Evolutionary conservation across 2,329 filamentous ascomycete genomes (phyloP).

Genomic region (Fusarium aywerte): DNA sequence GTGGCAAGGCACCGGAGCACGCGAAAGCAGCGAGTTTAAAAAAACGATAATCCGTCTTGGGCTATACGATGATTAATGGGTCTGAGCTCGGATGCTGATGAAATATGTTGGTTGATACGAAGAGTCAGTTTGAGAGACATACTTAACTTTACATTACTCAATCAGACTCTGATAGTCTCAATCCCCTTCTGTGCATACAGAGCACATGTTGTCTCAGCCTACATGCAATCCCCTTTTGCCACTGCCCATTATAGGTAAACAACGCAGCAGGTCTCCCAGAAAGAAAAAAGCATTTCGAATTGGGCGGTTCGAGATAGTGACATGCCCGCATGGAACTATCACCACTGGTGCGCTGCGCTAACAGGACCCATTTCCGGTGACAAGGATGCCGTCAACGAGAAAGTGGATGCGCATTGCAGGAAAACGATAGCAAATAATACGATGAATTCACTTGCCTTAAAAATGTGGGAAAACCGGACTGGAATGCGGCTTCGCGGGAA

Average conservation of each 20-base stretch:
- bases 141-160: no score
- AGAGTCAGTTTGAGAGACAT: not conserved
- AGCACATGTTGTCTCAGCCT: not conserved
- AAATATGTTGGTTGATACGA: not conserved
- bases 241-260: not conserved
- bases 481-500: constrained; percentile 16
- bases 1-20: constrained; percentile 10
- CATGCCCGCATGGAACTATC: constrained; percentile 30
- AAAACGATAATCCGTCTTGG: constrained; percentile 2
- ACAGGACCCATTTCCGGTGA: constrained; percentile 17
- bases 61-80: constrained; percentile 1
- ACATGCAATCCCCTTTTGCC: not conserved
- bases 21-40: not conserved
- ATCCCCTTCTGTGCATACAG: not conserved
- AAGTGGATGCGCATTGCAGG: constrained; percentile 2
- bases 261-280: not conserved
- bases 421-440: not conserved
- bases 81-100: not conserved
- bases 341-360: constrained; percentile 29
- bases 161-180: no score
- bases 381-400: constrained; percentile 3
- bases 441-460: constrained; percentile 8
- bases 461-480: not conserved
- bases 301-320: constrained; percentile 22
- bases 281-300: constrained; percentile 1